Base-by-base conservation (phyloP, 345 rosid species). In the Pistacia integerrima region DNA sequence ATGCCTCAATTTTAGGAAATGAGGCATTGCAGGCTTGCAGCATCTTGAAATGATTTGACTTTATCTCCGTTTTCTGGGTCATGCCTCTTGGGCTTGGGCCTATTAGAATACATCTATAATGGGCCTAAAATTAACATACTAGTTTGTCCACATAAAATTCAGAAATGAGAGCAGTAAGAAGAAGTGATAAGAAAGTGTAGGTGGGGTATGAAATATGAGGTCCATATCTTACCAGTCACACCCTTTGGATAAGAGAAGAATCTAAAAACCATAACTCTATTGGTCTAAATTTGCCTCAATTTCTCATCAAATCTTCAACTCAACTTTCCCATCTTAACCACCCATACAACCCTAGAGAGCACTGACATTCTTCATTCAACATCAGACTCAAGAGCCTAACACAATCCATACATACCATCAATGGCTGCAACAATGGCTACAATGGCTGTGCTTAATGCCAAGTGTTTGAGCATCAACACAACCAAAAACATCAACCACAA, bases 341-440 rank as follows among this genome's bases (percentile, higher is more conserved):
- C 35, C 46, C 64, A 33, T 49, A 17, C 46, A 52, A 59, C 84
- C 51, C 57, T 54, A 54, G 57, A 54, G 6, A 54, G 1, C 57
- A 16, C 57, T 41, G 9, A 30, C 2, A 6, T 41, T 13, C 64
- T 20, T 51, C 8, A 6, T 41, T 41, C 46, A 41, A 5, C 46
- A 41, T 7, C 46, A 0, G 46, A 7, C 22, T 36, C 14, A 1
- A 30, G 66, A 69, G 2, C 73, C 30, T 22, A 74, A 57, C 72
- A 12, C 67, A 30, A 41, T 25, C 25, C 25, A 25, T 38, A 4
- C 41, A 38, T 38, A 41, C 54, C 1, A 74, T 33, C 80, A 79
- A 90, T 88, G 93, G 92, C 92, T 3, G 86, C 94, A 30, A 79
- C 90, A 63, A 78, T 91, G 80, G 87, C 97, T 4, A 85, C 97